Percentiles rank a stretch among this genome's conserved stretches.
phyloP scores from a whole-genome alignment of 306 rosid genomes.

The Acacia crassicarpa region DNA sequence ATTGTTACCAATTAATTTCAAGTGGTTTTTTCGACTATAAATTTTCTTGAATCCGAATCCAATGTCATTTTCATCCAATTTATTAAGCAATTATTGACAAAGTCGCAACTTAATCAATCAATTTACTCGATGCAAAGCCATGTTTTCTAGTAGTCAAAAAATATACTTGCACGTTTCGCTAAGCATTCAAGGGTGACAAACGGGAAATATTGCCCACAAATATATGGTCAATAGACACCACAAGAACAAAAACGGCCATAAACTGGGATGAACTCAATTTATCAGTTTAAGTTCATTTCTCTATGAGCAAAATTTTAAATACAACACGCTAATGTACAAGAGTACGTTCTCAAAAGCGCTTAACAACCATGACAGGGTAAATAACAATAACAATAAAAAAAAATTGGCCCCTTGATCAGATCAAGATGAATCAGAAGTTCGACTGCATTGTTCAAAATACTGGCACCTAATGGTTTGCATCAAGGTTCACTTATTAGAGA shows the following conservation, averaged over 20 bases:
- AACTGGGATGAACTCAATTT: not conserved
- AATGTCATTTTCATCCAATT: no score
- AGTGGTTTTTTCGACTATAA: no score
- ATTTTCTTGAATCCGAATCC: no score
- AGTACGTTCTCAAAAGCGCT: not conserved
- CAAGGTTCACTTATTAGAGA: constrained; percentile 50
- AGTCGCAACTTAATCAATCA: no score
- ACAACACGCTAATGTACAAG: not conserved
- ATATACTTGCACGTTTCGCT: no score
- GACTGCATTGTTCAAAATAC: not conserved
- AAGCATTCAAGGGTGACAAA: no score
- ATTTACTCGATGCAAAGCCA: no score
- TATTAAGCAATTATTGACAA: no score
- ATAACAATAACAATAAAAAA: not conserved
- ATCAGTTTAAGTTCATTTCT: not conserved
- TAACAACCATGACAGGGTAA: not conserved
- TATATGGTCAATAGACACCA: not conserved
- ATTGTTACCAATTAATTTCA: no score
- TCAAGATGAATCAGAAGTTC: not conserved
- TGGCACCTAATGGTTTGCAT: constrained; percentile 22
- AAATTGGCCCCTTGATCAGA: constrained; percentile 18
- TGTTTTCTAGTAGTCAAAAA: not conserved
- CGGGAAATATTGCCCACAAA: not conserved
- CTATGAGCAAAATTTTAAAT: not conserved
- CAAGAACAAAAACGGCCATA: not conserved